phyloP scores from a whole-genome alignment of 768 basidiomycete genomes.

The Exidia glandulosa region DNA sequence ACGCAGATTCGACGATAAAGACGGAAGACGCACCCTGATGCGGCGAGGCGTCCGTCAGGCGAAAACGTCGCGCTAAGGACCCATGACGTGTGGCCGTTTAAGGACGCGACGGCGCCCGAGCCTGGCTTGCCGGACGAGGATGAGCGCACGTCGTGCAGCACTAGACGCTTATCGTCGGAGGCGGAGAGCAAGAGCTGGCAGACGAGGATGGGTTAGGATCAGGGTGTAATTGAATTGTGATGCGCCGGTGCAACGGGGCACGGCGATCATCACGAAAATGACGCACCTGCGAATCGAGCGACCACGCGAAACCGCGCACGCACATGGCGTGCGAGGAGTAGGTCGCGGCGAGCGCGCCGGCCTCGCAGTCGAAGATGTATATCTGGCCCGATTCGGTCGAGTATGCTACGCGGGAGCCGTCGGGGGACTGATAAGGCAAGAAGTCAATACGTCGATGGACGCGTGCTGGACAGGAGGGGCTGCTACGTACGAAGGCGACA shows the following conservation, averaged over 20 bases:
- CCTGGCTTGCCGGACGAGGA: conserved; percentile 47
- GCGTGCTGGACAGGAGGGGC: background rate
- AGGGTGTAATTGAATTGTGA: conserved; percentile 2
- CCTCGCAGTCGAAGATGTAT: conserved; percentile 72
- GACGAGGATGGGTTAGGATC: background rate
- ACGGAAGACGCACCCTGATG: conserved; percentile 59
- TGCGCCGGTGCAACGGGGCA: background rate
- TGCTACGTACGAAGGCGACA: conserved; percentile 23
- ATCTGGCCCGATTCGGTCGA: conserved; percentile 83
- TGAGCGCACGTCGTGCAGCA: conserved; percentile 81
- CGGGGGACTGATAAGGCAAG: conserved; percentile 58
- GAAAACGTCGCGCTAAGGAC: conserved; percentile 75
- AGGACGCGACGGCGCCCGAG: conserved; percentile 69
- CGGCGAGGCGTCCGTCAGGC: conserved; percentile 65
- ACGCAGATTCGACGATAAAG: background rate
- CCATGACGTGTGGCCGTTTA: conserved; percentile 88
- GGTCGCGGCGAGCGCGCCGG: conserved; percentile 49
- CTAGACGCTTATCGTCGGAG: conserved; percentile 86
- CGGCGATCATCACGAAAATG: conserved; percentile 3
- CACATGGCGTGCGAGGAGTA: conserved; percentile 86
- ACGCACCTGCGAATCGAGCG: conserved; percentile 74
- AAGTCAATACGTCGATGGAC: background rate
- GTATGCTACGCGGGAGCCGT: conserved; percentile 72
- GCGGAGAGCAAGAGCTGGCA: conserved; percentile 76
- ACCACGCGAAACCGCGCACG: conserved; percentile 82